Percentiles rank a stretch among this genome's conserved stretches.
These are phyloP conservation scores for Melampsora larici-populina DNA, from an alignment of 1,284 basidiomycete genomes.

Conservation along the genomic window DNA sequence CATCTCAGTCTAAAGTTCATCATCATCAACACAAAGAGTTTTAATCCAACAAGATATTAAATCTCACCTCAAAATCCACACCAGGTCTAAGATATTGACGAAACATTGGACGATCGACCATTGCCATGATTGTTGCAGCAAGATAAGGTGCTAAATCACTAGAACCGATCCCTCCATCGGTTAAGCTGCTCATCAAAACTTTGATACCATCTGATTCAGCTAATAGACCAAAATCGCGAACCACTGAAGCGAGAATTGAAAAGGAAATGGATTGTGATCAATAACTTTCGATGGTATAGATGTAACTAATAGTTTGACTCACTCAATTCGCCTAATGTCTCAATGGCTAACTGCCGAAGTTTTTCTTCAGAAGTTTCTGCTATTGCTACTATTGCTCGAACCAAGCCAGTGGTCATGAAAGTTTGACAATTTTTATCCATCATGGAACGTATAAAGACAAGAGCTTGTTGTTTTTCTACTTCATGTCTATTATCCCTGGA, in stretches of 20 bases:
- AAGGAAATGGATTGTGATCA: background rate
- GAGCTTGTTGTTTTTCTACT: conserved; percentile 87
- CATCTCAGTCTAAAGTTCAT: background rate
- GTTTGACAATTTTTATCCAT: conserved; percentile 61
- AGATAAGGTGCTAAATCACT: conserved; percentile 75
- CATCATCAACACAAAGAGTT: background rate
- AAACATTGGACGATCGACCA: conserved; percentile 80
- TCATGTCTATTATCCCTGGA: conserved; percentile 77
- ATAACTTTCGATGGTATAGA: background rate
- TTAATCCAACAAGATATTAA: background rate
- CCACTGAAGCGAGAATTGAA: conserved; percentile 57
- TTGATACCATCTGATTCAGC: conserved; percentile 77
- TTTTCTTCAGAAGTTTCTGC: conserved; percentile 90
- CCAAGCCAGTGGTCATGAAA: conserved; percentile 62
- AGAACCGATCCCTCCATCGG: conserved; percentile 68
- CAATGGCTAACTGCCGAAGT: conserved; percentile 75
- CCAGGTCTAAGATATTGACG: conserved; percentile 75
- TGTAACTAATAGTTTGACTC: conserved; percentile 48
- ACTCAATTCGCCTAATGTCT: conserved; percentile 90
- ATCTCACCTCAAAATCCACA: conserved; percentile 77
- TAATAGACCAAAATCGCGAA: conserved; percentile 81
- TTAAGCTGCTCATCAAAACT: conserved; percentile 78
- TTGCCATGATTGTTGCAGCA: conserved; percentile 75
- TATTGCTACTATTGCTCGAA: conserved; percentile 83
- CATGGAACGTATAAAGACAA: conserved; percentile 82